These are phyloP conservation scores for Botrytis fragariae DNA, from an alignment of 2,329 filamentous ascomycete species.

Conservation along the genomic window DNA sequence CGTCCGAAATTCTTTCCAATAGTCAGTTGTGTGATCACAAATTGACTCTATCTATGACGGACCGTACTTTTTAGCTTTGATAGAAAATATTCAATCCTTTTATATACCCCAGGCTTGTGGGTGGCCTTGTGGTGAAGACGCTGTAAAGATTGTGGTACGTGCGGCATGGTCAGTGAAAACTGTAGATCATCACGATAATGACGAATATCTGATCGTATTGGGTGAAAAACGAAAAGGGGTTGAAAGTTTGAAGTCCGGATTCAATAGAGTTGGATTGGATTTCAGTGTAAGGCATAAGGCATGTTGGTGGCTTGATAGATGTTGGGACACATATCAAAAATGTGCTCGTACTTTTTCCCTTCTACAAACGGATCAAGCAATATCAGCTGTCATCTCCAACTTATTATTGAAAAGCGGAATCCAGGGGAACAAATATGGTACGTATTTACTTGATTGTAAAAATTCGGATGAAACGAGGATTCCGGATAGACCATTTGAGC, in stretches of 20 bases:
- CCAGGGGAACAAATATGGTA: neutral
- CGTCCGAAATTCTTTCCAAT: neutral
- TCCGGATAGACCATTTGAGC: neutral
- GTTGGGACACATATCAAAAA: conserved; percentile 9
- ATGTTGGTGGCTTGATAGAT: conserved; percentile 15
- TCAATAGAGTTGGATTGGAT: conserved; percentile 4
- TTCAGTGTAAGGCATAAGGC: neutral
- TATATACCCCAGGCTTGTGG: conserved; percentile 2
- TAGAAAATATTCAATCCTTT: conserved; percentile 3
- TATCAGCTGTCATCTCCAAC: neutral
- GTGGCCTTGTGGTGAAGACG: conserved; percentile 11
- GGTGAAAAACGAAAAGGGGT: neutral
- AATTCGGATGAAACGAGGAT: conserved; percentile 7
- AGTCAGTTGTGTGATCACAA: conserved; percentile 13
- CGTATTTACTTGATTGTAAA: neutral
- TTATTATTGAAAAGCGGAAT: neutral
- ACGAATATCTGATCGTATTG: neutral
- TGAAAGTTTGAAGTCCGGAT: neutral
- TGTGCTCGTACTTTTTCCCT: neutral
- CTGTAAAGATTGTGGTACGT: conserved; percentile 8
- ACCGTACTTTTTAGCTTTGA: conserved; percentile 16
- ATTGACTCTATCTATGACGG: neutral
- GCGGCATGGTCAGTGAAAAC: conserved; percentile 13
- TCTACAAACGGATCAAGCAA: neutral
- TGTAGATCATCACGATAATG: conserved; percentile 10